A percentile compares a stretch with the other conserved stretches of the same genome.
Conservation (phyloP, 805 yeast species). For the Monosporozyma servazzii region DNA sequence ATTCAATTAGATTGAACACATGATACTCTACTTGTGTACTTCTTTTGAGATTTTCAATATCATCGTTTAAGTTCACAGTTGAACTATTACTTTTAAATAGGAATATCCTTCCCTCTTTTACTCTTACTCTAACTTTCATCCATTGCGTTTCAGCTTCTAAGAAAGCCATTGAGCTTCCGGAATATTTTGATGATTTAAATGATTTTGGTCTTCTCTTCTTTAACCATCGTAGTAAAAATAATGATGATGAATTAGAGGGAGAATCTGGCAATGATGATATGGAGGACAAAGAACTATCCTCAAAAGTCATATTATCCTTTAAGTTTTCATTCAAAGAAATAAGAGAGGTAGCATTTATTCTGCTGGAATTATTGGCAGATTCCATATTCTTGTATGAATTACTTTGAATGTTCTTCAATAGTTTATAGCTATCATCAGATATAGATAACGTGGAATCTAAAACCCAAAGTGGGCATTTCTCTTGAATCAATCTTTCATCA, state of each 20-base stretch:
- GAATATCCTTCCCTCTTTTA: constrained; percentile 23
- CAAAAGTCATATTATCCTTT: background rate
- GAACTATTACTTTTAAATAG: constrained; percentile 9
- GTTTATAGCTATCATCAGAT: constrained; percentile 1
- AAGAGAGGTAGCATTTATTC: background rate
- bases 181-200: background rate
- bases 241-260: background rate
- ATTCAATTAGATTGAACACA: constrained; percentile 22
- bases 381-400: constrained; percentile 2
- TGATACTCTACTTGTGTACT: constrained; percentile 4
- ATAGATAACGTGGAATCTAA: constrained; percentile 19
- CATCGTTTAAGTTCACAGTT: background rate
- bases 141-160: constrained; percentile 16
- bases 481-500: constrained; percentile 13
- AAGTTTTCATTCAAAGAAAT: background rate
- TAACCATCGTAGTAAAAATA: constrained; percentile 16
- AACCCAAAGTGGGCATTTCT: constrained; percentile 18
- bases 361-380: background rate
- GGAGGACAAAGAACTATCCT: background rate
- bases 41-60: constrained; percentile 8
- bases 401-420: background rate
- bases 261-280: background rate
- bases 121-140: constrained; percentile 15
- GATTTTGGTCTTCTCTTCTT: constrained; percentile 3
- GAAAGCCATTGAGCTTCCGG: constrained; percentile 14